phyloP scores from a whole-genome alignment of 2,329 filamentous ascomycete species.

The Colletotrichum orbiculare region DNA sequence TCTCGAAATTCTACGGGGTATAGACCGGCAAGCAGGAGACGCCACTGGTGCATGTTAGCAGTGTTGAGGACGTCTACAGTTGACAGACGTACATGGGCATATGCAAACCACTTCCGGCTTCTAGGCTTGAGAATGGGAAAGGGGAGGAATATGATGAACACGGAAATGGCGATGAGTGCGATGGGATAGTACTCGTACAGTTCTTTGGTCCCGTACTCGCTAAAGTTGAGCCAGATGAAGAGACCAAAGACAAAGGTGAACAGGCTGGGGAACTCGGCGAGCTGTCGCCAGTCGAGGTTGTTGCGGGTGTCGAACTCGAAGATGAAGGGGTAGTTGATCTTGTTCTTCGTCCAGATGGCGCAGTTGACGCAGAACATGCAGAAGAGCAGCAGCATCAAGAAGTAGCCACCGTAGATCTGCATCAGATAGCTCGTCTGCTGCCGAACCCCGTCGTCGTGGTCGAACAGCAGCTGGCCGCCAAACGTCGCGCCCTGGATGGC shows the following conservation, averaged over 20 bases:
- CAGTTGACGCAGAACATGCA: conserved; percentile 88
- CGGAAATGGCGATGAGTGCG: conserved; percentile 76
- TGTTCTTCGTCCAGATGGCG: conserved; percentile 82
- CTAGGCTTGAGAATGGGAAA: conserved; percentile 78
- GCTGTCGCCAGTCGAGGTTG: conserved; percentile 88
- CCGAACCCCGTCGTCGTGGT: conserved; percentile 59
- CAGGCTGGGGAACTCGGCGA: conserved; percentile 87
- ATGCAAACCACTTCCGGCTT: conserved; percentile 86
- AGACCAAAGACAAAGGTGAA: conserved; percentile 83
- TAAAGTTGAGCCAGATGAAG: conserved; percentile 91
- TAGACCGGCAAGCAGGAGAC: conserved; percentile 83
- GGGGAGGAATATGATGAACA: conserved; percentile 80
- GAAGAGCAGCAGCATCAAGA: conserved; percentile 83
- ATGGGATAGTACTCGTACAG: conserved; percentile 91
- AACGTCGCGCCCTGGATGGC: conserved; percentile 73
- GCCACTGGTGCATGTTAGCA: conserved; percentile 70
- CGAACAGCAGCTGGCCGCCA: conserved; percentile 63
- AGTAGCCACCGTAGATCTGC: conserved; percentile 94
- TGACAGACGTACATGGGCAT: conserved; percentile 77
- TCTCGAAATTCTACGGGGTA: conserved; percentile 97
- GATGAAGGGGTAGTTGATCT: conserved; percentile 96
- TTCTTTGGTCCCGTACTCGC: conserved; percentile 68
- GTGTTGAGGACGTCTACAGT: too few relatives aligned
- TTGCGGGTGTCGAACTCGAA: conserved; percentile 95
- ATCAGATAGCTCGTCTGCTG: conserved; percentile 75